Base-by-base conservation (phyloP, 208 protist genomes). In the Hexamita inflata region DNA sequence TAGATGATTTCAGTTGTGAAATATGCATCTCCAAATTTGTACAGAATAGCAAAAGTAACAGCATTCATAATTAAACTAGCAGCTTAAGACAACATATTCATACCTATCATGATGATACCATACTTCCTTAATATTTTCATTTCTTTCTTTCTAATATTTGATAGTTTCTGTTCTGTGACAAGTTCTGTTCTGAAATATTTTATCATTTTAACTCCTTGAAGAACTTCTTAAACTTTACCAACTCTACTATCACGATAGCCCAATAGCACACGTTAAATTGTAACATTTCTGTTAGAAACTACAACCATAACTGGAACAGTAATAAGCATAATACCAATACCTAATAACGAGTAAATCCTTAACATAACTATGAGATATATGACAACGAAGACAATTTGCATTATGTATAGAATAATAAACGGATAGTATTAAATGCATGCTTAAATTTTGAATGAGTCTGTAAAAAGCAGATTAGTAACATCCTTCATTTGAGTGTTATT, bases 101-200 rank as follows among this genome's bases (percentile, higher is more conserved):
- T 59, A 32, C 59, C 32, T 28, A 42, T 30, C 0, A 35, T 75
- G 4, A 68, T 24, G n/a, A 53, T 34, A 66, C 29, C 29, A 0
- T 32, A 13, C 24, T 34, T 26, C 38, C 28, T 35, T 0, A 80
- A 34, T 2, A 59, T 19, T 40, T 38, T 58, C 1, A 67, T 1
- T 40, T 80, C 77, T 34, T 58, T 35, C 28, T 65, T 35, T 59
- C 76, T 28, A 29, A 49, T 61, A 4, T 79, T 42, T 19, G 66
- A 26, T 38, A 88, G 58, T n/a, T 58, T 40, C 24, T 49, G 34
- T 13, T 77, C 53, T 39, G 86, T 83, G 0, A 68, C 40, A 7
- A 75, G 38, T 42, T 89, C 87, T 76, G 77, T 87, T 15, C 79
- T 82, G 65, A 81, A 84, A 1, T 87, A 41, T 74, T 89, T 89